Base-by-base conservation (phyloP, 2,329 filamentous ascomycete species). In the Pseudopyricularia javanii region DNA sequence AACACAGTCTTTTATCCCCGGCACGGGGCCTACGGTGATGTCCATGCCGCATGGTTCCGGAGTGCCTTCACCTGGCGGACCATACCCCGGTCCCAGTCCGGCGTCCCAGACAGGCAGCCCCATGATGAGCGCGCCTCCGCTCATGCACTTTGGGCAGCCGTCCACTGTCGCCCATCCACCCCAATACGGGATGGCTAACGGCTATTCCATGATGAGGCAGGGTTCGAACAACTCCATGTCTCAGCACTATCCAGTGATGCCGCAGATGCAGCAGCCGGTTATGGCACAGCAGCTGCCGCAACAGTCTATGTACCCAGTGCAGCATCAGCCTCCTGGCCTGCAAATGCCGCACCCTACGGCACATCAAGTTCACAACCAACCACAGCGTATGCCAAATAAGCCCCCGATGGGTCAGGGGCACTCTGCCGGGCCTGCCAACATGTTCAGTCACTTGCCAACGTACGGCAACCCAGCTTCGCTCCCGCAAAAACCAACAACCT, bases 1-100 rank as follows among this genome's bases (percentile, higher is more conserved):
- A 70, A 96, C 88, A 15, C 88, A 95, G 63, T 87, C 91, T 0
- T 96, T 97, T 66, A 80, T 95, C 24, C 91, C 91, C 2, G 73
- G 79, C 56, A 73, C 67, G 57, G 70, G 72, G 26, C 73, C 77
- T 64, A 67, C 70, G 30, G 70, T 74, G 9, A 45, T 45, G 17
- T 45, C 40, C 3, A 70, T 74, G 57, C 74, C 73, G 40, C 69
- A 70, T 43, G 49, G 49, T 32, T 70, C 74, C 6, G 69, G 73
- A 56, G 71, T 70, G 15, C 70, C 50, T 33, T 8, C 30, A 22
- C 37, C 37, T 11, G 26, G 28, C 12, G 50, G 24, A 7, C 37
- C 72, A 1, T 80, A 74, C 56, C 73, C 67, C 45, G 72, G 72
- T 33, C 69, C 69, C 8, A 71, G 69, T 54, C 3, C 40, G 37